phyloP scores from a whole-genome alignment of 2,329 filamentous ascomycete genomes.

The Paecilomyces dactylethromorphus region DNA sequence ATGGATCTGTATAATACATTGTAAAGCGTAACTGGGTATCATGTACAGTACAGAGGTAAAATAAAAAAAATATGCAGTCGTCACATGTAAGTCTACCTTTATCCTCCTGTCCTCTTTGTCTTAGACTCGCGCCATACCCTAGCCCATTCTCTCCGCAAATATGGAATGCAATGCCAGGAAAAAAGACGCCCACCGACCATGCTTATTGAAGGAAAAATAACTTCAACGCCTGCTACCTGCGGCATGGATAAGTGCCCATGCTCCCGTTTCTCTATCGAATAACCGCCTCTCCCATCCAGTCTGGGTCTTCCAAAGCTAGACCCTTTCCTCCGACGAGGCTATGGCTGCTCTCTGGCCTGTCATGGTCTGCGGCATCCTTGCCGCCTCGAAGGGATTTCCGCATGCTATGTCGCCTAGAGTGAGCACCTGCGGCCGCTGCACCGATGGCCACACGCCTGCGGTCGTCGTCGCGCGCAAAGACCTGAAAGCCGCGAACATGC shows the following conservation, averaged over 20 bases:
- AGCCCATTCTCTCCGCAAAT: background rate
- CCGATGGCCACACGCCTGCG: conserved; percentile 22
- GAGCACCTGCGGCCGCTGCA: conserved; percentile 22
- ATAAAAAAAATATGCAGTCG: background rate
- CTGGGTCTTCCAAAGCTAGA: conserved; percentile 34
- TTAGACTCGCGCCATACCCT: background rate
- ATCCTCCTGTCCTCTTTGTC: background rate
- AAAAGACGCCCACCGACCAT: background rate
- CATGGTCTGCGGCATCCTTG: conserved; percentile 15
- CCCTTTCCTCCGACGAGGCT: conserved; percentile 13
- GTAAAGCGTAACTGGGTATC: background rate
- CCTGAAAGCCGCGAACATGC: conserved; percentile 88
- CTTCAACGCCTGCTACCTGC: background rate
- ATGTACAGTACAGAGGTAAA: background rate
- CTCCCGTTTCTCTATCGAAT: conserved; percentile 28
- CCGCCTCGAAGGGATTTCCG: conserved; percentile 23
- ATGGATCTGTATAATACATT: background rate
- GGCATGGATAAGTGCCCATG: background rate
- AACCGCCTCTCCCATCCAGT: conserved; percentile 45
- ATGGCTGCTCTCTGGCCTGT: conserved; percentile 10
- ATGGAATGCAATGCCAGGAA: background rate
- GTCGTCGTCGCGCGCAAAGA: conserved; percentile 55
- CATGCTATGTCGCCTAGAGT: conserved; percentile 20
- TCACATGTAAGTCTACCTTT: background rate
- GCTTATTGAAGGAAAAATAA: background rate